Percentiles rank a stretch among this genome's conserved stretches.
Evolutionary conservation across 1,284 basidiomycete species (phyloP).

Genomic region (Dichomitus squalens): DNA sequence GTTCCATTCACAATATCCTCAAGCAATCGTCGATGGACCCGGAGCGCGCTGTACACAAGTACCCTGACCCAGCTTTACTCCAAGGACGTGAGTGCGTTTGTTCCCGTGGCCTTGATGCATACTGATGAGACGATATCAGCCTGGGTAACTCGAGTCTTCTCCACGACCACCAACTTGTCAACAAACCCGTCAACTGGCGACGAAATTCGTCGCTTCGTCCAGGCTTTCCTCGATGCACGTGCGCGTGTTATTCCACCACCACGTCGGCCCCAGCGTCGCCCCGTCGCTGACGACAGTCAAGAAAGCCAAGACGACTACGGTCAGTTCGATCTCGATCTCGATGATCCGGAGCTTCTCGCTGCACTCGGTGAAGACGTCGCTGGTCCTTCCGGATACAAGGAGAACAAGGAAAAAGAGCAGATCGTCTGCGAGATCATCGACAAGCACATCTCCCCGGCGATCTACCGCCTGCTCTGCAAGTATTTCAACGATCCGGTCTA

Average conservation of each 20-base stretch:
- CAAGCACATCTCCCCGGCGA: slow-evolving; percentile 53
- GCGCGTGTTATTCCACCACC: slow-evolving; percentile 50
- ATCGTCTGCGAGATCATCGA: slow-evolving; percentile 54
- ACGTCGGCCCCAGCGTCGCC: slow-evolving; percentile 37
- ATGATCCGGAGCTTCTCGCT: slow-evolving; percentile 60
- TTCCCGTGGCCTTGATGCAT: slow-evolving; percentile 1
- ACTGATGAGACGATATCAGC: slow-evolving; percentile 39
- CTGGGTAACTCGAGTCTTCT: slow-evolving; percentile 65
- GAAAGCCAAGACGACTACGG: slow-evolving; percentile 82
- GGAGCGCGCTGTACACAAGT: slow-evolving; percentile 36
- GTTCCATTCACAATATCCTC: slow-evolving; percentile 64
- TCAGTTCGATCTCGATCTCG: slow-evolving; percentile 54
- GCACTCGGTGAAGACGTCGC: slow-evolving; percentile 46
- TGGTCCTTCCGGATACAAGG: slow-evolving; percentile 21
- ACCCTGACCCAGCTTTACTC: slow-evolving; percentile 70
- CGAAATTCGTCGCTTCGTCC: slow-evolving; percentile 62
- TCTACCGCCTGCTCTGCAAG: slow-evolving; percentile 67
- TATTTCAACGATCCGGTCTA: slow-evolving; percentile 40
- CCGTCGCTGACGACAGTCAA: slow-evolving; percentile 43
- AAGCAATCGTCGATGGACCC: slow-evolving; percentile 49
- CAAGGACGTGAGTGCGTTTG: slow-evolving; percentile 51
- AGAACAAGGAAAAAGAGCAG: slow-evolving; percentile 43
- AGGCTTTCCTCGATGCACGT: slow-evolving; percentile 69
- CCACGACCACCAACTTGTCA: slow-evolving; percentile 42
- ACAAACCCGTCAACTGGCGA: slow-evolving; percentile 44